Base-by-base conservation (phyloP, 805 yeast species). In the Metschnikowia amazonensis region DNA sequence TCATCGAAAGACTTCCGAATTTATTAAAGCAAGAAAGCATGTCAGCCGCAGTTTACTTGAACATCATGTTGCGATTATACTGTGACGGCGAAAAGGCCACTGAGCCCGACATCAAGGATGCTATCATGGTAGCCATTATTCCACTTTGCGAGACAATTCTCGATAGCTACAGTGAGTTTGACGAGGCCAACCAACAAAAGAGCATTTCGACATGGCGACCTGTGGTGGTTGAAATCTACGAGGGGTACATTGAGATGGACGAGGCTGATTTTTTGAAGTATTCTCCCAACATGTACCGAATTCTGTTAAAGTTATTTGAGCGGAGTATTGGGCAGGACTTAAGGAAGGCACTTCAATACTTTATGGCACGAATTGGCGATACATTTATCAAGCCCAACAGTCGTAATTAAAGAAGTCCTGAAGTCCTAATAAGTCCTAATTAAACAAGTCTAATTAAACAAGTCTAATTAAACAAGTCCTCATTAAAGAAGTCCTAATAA, bases 1-100 rank as follows among this genome's bases (percentile, higher is more conserved):
- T 89, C 33, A 92, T 90, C 66, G 95, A 89, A 58, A 84, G 90
- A 60, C 75, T 92, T 45, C 99, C 99, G 17, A 95, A 94, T 57
- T 69, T 94, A 56, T 70, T 90, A 56, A 86, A 87, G 57, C 99
- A 95, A 65, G 99, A 95, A 64, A 82, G 95, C 0, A 80, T 89
- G 29, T 81, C 97, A 0, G 84, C 96, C 1, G 92, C 95, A 1
- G 96, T 89, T 1, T 86, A 82, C 62, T 81, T 92, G 51, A 82
- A 84, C 56, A 76, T 90, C 37, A 74, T 87, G 72, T 87, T 92
- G 74, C 76, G 85, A 57, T 69, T 92, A 59, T 89, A 88, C 63
- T 79, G 85, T 49, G 89, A 84, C 59, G 72, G 74, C 13, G 74
- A 70, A 23, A 80, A 80, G 60, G 57, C 50, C n/a, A 72, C 76